Conservation (phyloP, 352 stramenopile species). For the Pythium brachiatum region DNA sequence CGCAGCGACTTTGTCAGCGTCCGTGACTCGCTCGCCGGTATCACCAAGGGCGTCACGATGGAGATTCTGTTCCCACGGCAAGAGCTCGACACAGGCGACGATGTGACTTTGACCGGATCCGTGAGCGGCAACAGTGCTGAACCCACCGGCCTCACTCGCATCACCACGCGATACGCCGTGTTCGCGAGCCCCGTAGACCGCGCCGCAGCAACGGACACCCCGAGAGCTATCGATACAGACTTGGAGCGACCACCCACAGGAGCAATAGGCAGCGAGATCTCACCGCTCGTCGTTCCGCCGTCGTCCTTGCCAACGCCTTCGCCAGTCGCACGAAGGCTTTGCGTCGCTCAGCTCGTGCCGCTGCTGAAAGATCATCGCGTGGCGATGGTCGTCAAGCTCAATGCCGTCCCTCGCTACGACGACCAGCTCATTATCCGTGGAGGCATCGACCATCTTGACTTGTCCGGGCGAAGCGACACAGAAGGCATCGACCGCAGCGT, state of each 20-base stretch:
- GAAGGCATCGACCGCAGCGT: slow-evolving; percentile 49
- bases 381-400: slow-evolving; percentile 90
- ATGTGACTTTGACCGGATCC: background rate
- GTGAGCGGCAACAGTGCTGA: background rate
- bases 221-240: background rate
- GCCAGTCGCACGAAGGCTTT: background rate
- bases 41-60: slow-evolving; percentile 23
- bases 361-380: slow-evolving; percentile 66
- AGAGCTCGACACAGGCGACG: background rate
- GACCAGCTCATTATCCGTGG: slow-evolving; percentile 69
- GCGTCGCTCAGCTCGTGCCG: slow-evolving; percentile 15
- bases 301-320: background rate
- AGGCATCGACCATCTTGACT: slow-evolving; percentile 90
- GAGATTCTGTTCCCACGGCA: slow-evolving; percentile 16
- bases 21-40: slow-evolving; percentile 12
- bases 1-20: slow-evolving; percentile 18
- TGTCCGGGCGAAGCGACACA: slow-evolving; percentile 67
- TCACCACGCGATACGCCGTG: slow-evolving; percentile 30
- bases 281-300: background rate
- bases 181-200: slow-evolving; percentile 19
- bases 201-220: background rate
- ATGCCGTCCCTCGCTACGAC: slow-evolving; percentile 91
- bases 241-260: background rate
- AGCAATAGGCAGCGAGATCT: background rate
- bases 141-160: background rate